Evolutionary conservation across 768 basidiomycete genomes (phyloP), one percentile per base, ranked within the genome.

Genomic region (Filobasidium wieringae): DNA sequence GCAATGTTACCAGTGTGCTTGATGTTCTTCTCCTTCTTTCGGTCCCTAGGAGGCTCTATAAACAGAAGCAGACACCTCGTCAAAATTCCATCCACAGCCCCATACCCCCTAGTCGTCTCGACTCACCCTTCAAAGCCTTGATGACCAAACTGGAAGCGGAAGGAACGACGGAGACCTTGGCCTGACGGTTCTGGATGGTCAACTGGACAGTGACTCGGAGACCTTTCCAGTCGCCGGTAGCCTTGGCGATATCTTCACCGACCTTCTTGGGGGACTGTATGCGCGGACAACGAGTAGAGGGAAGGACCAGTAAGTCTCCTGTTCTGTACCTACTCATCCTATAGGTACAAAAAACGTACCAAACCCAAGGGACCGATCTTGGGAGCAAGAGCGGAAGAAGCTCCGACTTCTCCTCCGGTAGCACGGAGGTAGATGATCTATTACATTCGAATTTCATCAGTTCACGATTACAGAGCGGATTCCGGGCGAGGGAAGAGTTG

Each of bases 1-100:
- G 90, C 71, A 64, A 99, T 81, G 79, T 96, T 97, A 60, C 95
- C 95, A 62, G 77, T 77, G 81, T 97, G 95, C 77, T 96, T 96
- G 80, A 99, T 95, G 82, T 97, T 99, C 82, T 99, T 99, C 82
- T 99, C 93, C 84, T 99, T 99, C 78, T 99, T 99, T 65, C 95
- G 86, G 79, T 99, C 95, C 71, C 95, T 89, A 67, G 91, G 90
- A 64, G 95, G 91, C 80, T 97, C 93, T n/a, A n/a, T n/a, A n/a
- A n/a, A n/a, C n/a, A n/a, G n/a, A n/a, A n/a, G n/a, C n/a, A n/a
- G 36, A n/a, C 11, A 39, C 36, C 36, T 39, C 36, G 12, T n/a
- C 36, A 39, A 39, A 39, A 39, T 12, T 36, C 19, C 5, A 34
- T 22, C 30, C 53, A 34, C 6, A 41, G 5, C 45, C 45, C 26